A percentile compares a stretch with the other conserved stretches of the same genome.
Evolutionary conservation across 148 eudicot species (phyloP).

Genomic region (Rhododendron williamsianum): DNA sequence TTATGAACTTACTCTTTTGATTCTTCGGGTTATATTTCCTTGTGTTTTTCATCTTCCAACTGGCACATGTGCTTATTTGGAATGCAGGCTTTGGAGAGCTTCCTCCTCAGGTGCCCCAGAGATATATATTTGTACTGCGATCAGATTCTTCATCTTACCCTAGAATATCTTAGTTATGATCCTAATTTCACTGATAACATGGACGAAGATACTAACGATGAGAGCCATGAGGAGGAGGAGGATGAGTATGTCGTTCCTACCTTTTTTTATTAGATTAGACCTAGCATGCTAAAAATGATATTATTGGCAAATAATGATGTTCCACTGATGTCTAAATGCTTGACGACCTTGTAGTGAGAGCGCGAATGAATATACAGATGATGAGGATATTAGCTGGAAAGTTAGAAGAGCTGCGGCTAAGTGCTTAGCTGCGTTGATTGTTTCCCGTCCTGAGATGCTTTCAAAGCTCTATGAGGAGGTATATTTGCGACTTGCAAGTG

Average conservation of each 20-base stretch:
- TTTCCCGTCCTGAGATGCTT: slow-evolving; percentile 97
- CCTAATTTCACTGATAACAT: slow-evolving; percentile 97
- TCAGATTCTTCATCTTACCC: slow-evolving; percentile 67
- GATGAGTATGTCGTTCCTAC: slow-evolving; percentile 65
- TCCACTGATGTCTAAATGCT: background rate
- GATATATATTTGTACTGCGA: slow-evolving; percentile 76
- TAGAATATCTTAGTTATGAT: slow-evolving; percentile 93
- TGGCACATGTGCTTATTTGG: slow-evolving; percentile 10
- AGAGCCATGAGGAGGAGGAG: slow-evolving; percentile 73
- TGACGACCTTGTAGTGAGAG: slow-evolving; percentile 65
- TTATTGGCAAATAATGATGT: background rate
- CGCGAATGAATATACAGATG: slow-evolving; percentile 93
- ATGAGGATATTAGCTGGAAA: slow-evolving; percentile 99
- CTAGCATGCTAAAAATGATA: background rate
- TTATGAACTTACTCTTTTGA: background rate
- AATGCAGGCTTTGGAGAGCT: slow-evolving; percentile 88
- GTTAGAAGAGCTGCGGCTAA: slow-evolving; percentile 98
- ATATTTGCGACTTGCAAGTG: slow-evolving; percentile 10
- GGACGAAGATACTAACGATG: slow-evolving; percentile 95
- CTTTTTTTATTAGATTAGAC: background rate
- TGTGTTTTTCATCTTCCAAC: background rate
- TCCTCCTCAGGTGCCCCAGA: slow-evolving; percentile 89
- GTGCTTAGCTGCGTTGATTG: slow-evolving; percentile 85
- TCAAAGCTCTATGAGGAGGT: slow-evolving; percentile 80
- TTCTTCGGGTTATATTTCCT: background rate